Conservation (phyloP, 2,329 filamentous ascomycete genomes). For the Calonectria hongkongensis region DNA sequence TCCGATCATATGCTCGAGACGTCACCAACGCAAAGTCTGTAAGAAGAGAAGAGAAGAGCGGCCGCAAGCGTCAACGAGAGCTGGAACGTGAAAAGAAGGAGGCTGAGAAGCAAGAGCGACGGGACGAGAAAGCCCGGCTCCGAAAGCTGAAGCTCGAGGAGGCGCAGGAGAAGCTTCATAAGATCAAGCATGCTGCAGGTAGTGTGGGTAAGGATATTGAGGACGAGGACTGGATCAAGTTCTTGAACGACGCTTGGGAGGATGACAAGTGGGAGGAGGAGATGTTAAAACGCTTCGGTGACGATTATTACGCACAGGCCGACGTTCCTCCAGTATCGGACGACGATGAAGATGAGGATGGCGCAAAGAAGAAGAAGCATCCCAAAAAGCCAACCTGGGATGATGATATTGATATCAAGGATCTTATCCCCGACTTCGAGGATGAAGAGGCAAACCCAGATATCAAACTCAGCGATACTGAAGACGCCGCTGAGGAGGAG, state of each 20-base stretch:
- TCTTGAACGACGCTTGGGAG: conserved; percentile 92
- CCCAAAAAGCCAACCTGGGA: conserved; percentile 85
- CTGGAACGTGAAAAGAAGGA: conserved; percentile 86
- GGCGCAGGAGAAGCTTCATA: conserved; percentile 88
- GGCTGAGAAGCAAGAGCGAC: conserved; percentile 83
- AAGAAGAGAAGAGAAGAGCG: conserved; percentile 86
- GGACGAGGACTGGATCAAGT: conserved; percentile 87
- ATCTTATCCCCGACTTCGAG: conserved; percentile 90
- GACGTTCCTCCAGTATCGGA: conserved; percentile 80
- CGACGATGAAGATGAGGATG: conserved; percentile 78
- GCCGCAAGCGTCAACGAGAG: conserved; percentile 86
- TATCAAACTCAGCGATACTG: conserved; percentile 71
- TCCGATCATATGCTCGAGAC: conserved; percentile 93
- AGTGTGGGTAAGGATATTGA: conserved; percentile 78
- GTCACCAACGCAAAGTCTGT: conserved; percentile 88
- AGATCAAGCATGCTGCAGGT: conserved; percentile 93
- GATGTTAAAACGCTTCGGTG: conserved; percentile 91
- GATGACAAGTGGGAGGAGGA: conserved; percentile 92
- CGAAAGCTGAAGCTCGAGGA: conserved; percentile 94
- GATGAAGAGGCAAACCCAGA: conserved; percentile 74
- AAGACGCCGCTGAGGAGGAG: conserved; percentile 61
- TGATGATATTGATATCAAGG: conserved; percentile 97
- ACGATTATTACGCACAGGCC: conserved; percentile 90
- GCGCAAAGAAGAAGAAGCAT: conserved; percentile 66
- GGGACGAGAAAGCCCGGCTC: conserved; percentile 88